A percentile compares a stretch with the other conserved stretches of the same genome.
Conservation (phyloP, 176 grass and related monocot genomes). For the Microstegium vimineum region DNA sequence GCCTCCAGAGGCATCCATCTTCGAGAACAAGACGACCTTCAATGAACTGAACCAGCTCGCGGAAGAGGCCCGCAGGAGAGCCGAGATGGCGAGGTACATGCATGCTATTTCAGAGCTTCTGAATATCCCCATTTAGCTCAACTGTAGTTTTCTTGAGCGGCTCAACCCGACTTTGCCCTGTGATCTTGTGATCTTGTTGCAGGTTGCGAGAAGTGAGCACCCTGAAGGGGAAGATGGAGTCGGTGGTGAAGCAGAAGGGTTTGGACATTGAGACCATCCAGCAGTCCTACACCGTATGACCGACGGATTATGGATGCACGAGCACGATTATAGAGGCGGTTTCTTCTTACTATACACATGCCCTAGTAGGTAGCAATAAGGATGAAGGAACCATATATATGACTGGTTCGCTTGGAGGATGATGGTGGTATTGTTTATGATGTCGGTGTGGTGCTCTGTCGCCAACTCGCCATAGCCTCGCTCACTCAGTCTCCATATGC, state of each 20-base stretch:
- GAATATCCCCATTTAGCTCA: neutral
- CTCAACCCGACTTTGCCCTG: neutral
- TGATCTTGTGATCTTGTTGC: neutral
- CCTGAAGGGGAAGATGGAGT: constrained; percentile 74
- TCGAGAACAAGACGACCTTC: constrained; percentile 43
- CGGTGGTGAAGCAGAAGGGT: constrained; percentile 68
- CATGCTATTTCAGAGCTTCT: neutral
- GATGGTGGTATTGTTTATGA: neutral
- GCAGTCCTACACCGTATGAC: constrained; percentile 73
- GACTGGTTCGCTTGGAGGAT: neutral
- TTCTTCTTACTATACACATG: neutral
- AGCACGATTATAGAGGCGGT: neutral
- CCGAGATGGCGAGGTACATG: constrained; percentile 72
- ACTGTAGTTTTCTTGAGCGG: neutral
- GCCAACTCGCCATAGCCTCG: neutral
- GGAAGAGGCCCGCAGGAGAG: constrained; percentile 73
- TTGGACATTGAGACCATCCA: constrained; percentile 76
- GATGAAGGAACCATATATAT: neutral
- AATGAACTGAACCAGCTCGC: constrained; percentile 74
- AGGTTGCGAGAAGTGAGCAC: constrained; percentile 74
- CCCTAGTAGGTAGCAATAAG: constrained; percentile 27
- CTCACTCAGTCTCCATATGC: neutral
- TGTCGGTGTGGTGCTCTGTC: constrained; percentile 6
- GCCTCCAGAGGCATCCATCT: constrained; percentile 39
- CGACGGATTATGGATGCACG: neutral